Evolutionary conservation across 805 yeast genomes (phyloP), one percentile per base, ranked within the genome.

Genomic region (Kodamaea leandrae): DNA sequence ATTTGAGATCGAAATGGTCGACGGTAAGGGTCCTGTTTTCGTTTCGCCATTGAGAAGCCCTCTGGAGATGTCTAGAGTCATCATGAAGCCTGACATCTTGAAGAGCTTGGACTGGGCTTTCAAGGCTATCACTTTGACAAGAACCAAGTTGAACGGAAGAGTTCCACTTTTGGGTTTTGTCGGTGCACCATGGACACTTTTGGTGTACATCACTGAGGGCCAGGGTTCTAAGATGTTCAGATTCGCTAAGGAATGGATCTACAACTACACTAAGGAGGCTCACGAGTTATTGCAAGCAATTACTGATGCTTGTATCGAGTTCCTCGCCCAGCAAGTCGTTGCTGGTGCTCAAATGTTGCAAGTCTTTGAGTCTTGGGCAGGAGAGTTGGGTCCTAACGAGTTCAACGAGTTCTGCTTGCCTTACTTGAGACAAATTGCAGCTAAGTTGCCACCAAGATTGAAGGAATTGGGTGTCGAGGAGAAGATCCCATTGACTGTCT

Each of bases 321-420:
- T 91, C 58, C 74, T 93, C 55, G 95, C 96, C 3, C 86, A 83
- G 55, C 99, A 93, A 66, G 96, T 93, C 33, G 80, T 82, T 51
- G 99, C 99, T 1, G 99, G 99, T 52, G 98, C 98, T 25, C 99
- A 93, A 69, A 89, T 93, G 82, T 74, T 93, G 46, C 99, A 93
- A 66, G 89, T 93, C 25, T 93, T 93, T 58, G 99, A 93, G 60
- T 85, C 96, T 26, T 90, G 96, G 96, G 99, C 96, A 43, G 96
- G 98, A 38, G 98, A 93, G 66, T 74, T 93, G 43, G 93, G 96
- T 1, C 95, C 96, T 9, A 69, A 69, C 39, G 99, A 93, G 56
- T 93, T 91, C 64, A 74, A 75, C 47, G 90, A 86, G 61, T 93
- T 89, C 63, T 83, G 95, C 3, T 76, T 91, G 55, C 98, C 98